A percentile compares a stretch with the other conserved stretches of the same genome.
phyloP scores from a whole-genome alignment of 1,284 basidiomycete species.

The Cutaneotrichosporon sp. region DNA sequence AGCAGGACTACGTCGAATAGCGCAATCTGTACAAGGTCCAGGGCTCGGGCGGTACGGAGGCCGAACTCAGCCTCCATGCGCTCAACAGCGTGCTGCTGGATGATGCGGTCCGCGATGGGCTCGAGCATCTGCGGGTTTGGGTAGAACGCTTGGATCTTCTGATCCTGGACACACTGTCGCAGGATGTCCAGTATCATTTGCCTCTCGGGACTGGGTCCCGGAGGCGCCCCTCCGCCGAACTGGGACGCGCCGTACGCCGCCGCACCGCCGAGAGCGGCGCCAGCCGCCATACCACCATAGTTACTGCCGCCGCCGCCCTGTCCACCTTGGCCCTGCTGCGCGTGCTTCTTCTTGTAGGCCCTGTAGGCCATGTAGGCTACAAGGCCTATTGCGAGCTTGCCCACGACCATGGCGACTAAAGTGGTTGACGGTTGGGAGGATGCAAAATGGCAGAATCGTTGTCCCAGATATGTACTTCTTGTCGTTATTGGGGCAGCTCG shows the following conservation, averaged over 20 bases:
- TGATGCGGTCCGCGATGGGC: conserved; percentile 47
- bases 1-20: conserved; percentile 47
- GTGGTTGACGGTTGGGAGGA: too few relatives aligned
- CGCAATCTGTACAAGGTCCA: conserved; percentile 47
- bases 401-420: background rate
- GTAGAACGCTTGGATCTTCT: conserved; percentile 33
- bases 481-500: too few relatives aligned
- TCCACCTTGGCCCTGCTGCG: background rate
- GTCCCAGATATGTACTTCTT: too few relatives aligned
- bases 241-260: background rate
- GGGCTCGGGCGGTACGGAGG: conserved; percentile 48
- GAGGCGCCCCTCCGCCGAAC: background rate
- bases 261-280: background rate
- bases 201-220: background rate
- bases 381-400: conserved; percentile 1
- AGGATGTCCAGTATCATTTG: conserved; percentile 17
- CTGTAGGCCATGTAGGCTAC: background rate
- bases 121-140: conserved; percentile 48
- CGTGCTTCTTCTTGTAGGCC: background rate
- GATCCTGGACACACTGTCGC: conserved; percentile 43
- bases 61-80: conserved; percentile 48
- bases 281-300: background rate
- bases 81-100: conserved; percentile 41
- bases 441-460: too few relatives aligned
- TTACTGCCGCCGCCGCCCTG: background rate